These are phyloP conservation scores for Cryptosporidium parvum DNA, from an alignment of 169 alveolate species.

Conservation along the genomic window DNA sequence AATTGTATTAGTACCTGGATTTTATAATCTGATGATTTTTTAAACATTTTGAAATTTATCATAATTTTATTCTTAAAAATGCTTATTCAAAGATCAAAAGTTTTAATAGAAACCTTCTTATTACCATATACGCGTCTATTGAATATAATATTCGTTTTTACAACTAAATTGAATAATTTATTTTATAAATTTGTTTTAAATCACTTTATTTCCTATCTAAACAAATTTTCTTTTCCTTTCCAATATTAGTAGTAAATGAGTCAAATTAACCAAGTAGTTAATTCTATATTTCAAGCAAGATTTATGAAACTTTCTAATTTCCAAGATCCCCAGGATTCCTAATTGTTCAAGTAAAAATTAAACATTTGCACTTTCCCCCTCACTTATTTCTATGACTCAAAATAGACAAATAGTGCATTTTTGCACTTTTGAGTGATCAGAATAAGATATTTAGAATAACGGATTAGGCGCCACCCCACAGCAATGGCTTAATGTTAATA, in stretches of 20 bases:
- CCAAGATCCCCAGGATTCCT: background rate
- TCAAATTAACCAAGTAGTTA: background rate
- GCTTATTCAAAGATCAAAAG: background rate
- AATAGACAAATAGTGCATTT: conserved; percentile 3
- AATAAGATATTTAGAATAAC: background rate
- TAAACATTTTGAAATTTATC: background rate
- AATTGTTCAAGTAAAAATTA: background rate
- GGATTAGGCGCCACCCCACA: conserved; percentile 18
- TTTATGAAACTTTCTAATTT: background rate
- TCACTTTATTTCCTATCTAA: background rate
- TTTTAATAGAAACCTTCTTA: background rate
- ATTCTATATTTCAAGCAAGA: background rate
- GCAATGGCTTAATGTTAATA: background rate
- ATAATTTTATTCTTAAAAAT: background rate
- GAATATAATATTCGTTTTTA: background rate
- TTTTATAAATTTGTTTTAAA: background rate
- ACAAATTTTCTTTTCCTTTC: background rate
- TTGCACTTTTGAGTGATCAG: conserved; percentile 8
- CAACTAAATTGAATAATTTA: background rate
- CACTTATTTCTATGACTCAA: background rate
- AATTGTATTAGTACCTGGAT: background rate
- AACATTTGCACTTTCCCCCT: background rate
- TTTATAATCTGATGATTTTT: background rate
- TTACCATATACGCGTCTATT: background rate
- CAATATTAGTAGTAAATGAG: background rate